Evolutionary conservation across 2,329 filamentous ascomycete genomes (phyloP).

Genomic region (Ophiostoma himal-ulmi): DNA sequence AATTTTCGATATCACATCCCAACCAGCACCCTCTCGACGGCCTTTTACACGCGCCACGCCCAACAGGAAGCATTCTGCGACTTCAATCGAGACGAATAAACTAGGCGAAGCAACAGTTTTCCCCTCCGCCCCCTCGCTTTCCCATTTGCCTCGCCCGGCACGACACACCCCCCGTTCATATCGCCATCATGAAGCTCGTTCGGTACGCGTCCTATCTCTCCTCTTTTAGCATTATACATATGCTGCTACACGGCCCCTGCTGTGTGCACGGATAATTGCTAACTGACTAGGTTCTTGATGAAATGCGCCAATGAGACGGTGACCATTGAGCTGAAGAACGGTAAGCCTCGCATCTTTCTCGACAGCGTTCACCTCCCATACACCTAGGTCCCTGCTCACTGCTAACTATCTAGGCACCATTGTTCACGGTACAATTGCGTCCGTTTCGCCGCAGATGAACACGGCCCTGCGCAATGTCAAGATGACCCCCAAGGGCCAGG

Average conservation of each 20-base stretch:
- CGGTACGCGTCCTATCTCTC: constrained; percentile 55
- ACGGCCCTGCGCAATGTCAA: constrained; percentile 91
- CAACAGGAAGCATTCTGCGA: background rate
- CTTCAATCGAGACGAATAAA: background rate
- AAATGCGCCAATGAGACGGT: constrained; percentile 99
- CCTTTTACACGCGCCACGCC: background rate
- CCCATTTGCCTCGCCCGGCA: background rate
- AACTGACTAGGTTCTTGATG: constrained; percentile 77
- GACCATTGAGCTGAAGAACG: constrained; percentile 97
- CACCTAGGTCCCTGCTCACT: background rate
- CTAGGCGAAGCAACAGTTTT: background rate
- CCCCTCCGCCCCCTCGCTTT: background rate
- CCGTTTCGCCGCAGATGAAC: constrained; percentile 98
- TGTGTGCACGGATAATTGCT: constrained; percentile 19
- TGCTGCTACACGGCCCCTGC: background rate
- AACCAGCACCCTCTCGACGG: background rate
- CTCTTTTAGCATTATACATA: background rate
- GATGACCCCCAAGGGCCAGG: constrained; percentile 86
- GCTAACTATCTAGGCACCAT: constrained; percentile 64
- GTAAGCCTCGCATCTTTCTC: constrained; percentile 41
- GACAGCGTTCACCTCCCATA: constrained; percentile 8
- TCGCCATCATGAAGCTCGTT: constrained; percentile 84
- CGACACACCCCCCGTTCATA: constrained; percentile 16
- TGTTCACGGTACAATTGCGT: constrained; percentile 92
- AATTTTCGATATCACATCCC: constrained; percentile 7